Percentiles rank a stretch among this genome's conserved stretches.
Evolutionary conservation across 2,329 filamentous ascomycete genomes (phyloP).

Genomic region (Akanthomyces dipterigenus): DNA sequence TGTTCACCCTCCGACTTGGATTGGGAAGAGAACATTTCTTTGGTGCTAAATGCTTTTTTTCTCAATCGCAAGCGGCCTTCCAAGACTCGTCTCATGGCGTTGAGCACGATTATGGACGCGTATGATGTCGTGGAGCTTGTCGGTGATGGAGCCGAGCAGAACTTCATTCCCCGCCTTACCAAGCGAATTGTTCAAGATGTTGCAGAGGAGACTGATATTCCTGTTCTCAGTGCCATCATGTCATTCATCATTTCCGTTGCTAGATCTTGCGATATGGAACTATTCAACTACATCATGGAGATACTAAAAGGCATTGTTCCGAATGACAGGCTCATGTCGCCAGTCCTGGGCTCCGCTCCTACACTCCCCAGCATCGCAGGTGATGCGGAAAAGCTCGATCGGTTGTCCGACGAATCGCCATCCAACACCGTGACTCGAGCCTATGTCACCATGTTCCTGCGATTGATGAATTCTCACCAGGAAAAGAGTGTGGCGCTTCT

Average conservation of each 20-base stretch:
- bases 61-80: constrained; percentile 54
- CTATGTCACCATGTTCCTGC: constrained; percentile 70
- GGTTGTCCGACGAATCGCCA: constrained; percentile 38
- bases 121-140: constrained; percentile 54
- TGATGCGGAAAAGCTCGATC: constrained; percentile 15
- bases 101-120: constrained; percentile 53
- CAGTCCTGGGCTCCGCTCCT: constrained; percentile 26
- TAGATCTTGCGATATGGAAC: constrained; percentile 47
- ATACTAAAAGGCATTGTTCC: constrained; percentile 45
- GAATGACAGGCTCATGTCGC: constrained; percentile 40
- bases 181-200: constrained; percentile 55
- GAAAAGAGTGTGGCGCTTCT: constrained; percentile 59
- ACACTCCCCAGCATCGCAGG: constrained; percentile 19
- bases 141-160: constrained; percentile 50
- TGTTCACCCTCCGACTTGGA: constrained; percentile 64
- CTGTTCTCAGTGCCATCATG: constrained; percentile 58
- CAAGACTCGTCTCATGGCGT: constrained; percentile 54
- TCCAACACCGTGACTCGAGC: constrained; percentile 66
- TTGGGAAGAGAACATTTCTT: constrained; percentile 58
- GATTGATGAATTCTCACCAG: constrained; percentile 59
- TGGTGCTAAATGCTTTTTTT: constrained; percentile 58
- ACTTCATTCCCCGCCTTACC: constrained; percentile 52
- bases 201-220: constrained; percentile 54
- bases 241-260: constrained; percentile 59
- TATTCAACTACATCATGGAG: constrained; percentile 54